Conservation (phyloP, 208 protist species). For the Leishmania mexicana region DNA sequence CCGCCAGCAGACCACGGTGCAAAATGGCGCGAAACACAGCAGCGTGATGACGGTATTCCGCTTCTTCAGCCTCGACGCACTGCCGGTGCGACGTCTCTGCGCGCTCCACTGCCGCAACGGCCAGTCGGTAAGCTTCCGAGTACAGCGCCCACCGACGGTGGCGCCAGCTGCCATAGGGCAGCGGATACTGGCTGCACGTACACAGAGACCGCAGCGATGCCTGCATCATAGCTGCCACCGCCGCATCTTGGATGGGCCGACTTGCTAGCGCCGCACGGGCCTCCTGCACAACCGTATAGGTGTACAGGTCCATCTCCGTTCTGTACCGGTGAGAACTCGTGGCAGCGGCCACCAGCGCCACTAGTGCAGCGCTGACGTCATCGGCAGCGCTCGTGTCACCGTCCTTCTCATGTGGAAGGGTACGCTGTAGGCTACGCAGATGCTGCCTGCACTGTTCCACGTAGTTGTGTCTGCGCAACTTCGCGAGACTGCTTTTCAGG, state of each 20-base stretch:
- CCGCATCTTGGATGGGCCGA: background rate
- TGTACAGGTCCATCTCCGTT: conserved; percentile 35
- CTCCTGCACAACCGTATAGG: conserved; percentile 28
- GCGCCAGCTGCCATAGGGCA: conserved; percentile 8
- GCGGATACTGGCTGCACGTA: background rate
- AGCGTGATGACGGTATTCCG: background rate
- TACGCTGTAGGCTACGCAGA: conserved; percentile 10
- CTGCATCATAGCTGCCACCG: background rate
- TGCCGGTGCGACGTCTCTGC: background rate
- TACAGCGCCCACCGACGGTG: conserved; percentile 2
- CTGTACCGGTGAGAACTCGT: conserved; percentile 39
- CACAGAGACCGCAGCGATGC: background rate
- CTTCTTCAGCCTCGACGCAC: background rate
- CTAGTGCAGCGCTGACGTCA: background rate
- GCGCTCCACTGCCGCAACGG: background rate
- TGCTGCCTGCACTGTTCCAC: conserved; percentile 6
- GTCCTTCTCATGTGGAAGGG: background rate
- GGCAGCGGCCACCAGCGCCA: conserved; percentile 31
- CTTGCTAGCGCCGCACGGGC: conserved; percentile 14
- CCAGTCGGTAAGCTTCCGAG: background rate
- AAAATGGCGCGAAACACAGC: background rate
- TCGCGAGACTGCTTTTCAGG: conserved; percentile 1
- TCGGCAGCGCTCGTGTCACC: background rate
- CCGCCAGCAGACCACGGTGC: background rate
- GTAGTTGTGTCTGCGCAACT: conserved; percentile 8